These are phyloP conservation scores for Papiliotrema nemorosa DNA, from an alignment of 1,284 basidiomycete genomes.

Conservation along the genomic window DNA sequence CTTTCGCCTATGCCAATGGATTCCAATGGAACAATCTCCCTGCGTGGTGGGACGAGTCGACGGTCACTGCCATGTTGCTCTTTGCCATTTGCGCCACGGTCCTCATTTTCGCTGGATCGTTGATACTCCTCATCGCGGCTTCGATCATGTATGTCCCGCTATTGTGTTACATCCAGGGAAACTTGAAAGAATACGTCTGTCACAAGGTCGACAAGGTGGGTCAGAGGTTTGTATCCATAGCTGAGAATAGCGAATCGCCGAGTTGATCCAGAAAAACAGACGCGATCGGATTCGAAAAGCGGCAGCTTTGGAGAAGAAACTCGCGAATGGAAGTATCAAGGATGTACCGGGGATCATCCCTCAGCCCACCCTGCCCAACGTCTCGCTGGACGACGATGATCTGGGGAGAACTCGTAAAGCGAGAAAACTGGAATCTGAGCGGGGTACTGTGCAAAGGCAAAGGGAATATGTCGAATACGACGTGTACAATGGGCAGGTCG, in stretches of 20 bases:
- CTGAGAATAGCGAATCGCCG: slow-evolving; percentile 70
- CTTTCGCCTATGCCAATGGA: slow-evolving; percentile 76
- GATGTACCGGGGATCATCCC: slow-evolving; percentile 65
- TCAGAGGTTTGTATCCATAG: neutral
- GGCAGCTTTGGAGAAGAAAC: slow-evolving; percentile 78
- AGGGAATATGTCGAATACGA: slow-evolving; percentile 16
- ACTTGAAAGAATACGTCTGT: slow-evolving; percentile 97
- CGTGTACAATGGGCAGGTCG: slow-evolving; percentile 9
- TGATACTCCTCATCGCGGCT: slow-evolving; percentile 76
- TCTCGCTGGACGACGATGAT: slow-evolving; percentile 76
- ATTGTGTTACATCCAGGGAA: slow-evolving; percentile 90
- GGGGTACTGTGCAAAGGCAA: neutral
- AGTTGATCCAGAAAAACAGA: slow-evolving; percentile 87
- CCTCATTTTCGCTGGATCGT: slow-evolving; percentile 76
- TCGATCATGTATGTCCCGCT: slow-evolving; percentile 87
- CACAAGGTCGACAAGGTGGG: slow-evolving; percentile 82
- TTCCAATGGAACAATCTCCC: slow-evolving; percentile 63
- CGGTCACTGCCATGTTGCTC: slow-evolving; percentile 77
- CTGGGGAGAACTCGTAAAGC: slow-evolving; percentile 9
- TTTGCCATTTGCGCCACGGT: slow-evolving; percentile 89
- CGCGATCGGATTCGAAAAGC: slow-evolving; percentile 80
- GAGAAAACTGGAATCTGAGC: slow-evolving; percentile 6
- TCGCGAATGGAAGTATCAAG: slow-evolving; percentile 88
- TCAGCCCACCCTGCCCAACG: slow-evolving; percentile 92
- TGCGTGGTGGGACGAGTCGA: slow-evolving; percentile 53